Conservation (phyloP, 306 rosid species). For the Cercis canadensis region DNA sequence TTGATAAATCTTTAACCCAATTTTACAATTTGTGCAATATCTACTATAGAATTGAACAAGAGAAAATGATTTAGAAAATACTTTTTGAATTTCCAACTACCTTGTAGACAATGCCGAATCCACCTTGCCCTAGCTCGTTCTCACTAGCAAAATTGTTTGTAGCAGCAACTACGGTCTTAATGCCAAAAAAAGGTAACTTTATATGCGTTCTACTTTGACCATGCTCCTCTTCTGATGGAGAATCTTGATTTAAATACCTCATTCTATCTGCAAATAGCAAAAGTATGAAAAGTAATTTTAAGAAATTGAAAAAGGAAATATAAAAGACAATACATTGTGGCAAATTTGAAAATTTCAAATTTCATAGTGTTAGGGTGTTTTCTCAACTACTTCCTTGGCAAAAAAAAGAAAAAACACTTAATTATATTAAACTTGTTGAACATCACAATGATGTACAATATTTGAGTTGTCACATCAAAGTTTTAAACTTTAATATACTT, state of each 20-base stretch:
- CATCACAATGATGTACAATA: too few relatives aligned
- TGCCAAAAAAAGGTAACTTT: slow-evolving; percentile 2
- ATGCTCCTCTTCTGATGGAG: slow-evolving; percentile 5
- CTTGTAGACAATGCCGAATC: slow-evolving; percentile 68
- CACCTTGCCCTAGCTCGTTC: slow-evolving; percentile 68
- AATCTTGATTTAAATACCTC: too few relatives aligned
- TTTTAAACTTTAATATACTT: too few relatives aligned
- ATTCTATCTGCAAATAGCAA: slow-evolving; percentile 29
- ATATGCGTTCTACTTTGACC: neutral
- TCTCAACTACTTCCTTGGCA: too few relatives aligned
- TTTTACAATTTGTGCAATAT: slow-evolving; percentile 13
- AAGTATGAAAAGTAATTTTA: neutral
- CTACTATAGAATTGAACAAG: too few relatives aligned
- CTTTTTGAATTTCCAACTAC: slow-evolving; percentile 18
- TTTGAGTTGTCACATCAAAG: too few relatives aligned
- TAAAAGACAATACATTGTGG: too few relatives aligned
- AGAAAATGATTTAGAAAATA: too few relatives aligned
- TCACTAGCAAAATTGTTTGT: slow-evolving; percentile 40
- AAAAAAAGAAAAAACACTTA: too few relatives aligned
- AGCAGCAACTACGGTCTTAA: slow-evolving; percentile 34
- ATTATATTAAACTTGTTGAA: too few relatives aligned
- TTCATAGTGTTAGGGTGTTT: too few relatives aligned
- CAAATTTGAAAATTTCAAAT: too few relatives aligned
- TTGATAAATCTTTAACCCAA: neutral
- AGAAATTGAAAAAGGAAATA: neutral